Evolutionary conservation across 2,329 filamentous ascomycete species (phyloP), one percentile per base, ranked within the genome.

Genomic region (Claviceps arundinis): DNA sequence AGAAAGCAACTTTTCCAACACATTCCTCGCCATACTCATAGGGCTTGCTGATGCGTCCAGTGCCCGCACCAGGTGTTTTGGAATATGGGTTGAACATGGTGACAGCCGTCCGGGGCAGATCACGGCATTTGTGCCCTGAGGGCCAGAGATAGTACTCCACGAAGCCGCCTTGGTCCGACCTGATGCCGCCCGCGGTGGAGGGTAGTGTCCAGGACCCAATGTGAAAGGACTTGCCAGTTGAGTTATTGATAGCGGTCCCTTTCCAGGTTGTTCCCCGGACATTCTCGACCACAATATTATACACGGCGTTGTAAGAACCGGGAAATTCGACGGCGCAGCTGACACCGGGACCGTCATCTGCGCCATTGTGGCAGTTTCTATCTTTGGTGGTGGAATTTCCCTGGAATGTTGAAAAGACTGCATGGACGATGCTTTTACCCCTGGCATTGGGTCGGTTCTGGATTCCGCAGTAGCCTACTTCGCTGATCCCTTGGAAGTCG

Each of bases 401-500:
- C 42, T 43, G 42, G 2, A 43, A 43, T 19, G 42, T 43, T 11
- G 42, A 43, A 14, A 43, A 43, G 4, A 43, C 42, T 5, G 42
- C 42, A 7, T 43, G 42, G 2, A 43, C 42, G 9, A 43, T 24
- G 40, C 40, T 42, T 19, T 19, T 6, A 17, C 40, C 40, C 8
- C 19, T 6, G 22, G 22, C 22, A 17, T 19, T 19, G 40, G 40
- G 40, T 8, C 40, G 40, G 40, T 42, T 42, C 40, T 42, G 40
- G 17, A 42, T 42, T 3, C 40, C 40, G 17, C 40, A 42, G 40
- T 42, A 42, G 17, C n/a, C 6, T 9, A 42, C 40, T 19, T 42
- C 40, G 8, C 11, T 11, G 42, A 54, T 26, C 30, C 48, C 50
- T 2, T 53, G 5, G 26, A 61, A 59, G 19, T 44, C 37, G 50